Base-by-base conservation (phyloP, 1,284 basidiomycete species). In the Fomitopsis schrenkii region DNA sequence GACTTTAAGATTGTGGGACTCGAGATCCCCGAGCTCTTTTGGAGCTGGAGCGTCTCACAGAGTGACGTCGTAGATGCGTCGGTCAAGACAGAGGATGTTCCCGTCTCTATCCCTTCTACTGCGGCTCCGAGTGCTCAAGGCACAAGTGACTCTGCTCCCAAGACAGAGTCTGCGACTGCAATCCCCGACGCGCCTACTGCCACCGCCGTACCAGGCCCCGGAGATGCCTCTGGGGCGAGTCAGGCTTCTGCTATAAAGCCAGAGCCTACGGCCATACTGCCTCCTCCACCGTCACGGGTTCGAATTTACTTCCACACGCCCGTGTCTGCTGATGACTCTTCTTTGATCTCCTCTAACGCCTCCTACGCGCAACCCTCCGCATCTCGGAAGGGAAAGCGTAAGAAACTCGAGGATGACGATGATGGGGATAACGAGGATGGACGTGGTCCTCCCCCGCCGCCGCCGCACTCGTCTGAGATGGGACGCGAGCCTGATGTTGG, bases 1-100 rank as follows among this genome's bases (percentile, higher is more conserved):
- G 95, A 97, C 78, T 98, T 97, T 84, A 93, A 96, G 76, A 95
- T 98, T 72, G 82, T 95, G 68, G 94, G 91, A 28, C 82, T 97
- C 69, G 87, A 93, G 73, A 89, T 97, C 68, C 80, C 78, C 68
- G 86, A 87, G 66, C 76, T 93, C 62, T 77, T 75, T 69, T 93
- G 91, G 91, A 80, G 78, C 55, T 93, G 91, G 91, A 90, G 90
- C 64, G 66, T 75, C 59, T 69, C 84, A 58, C 80, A 81, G 19
- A 72, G 73, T 46, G 64, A 76, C 55, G 38, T 62, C 59, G 48
- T 59, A 28, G 61, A 65, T 19, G 41, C 65, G 41, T 67, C 69
- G 56, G 64, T 69, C 59, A 71, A 73, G 58, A 67, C 69, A 55
- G 71, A 73, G 59, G 58, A 55, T 58, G 62, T 64, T 40, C 65